Base-by-base conservation (phyloP, 768 basidiomycete genomes). In the Tylopilus vinaceipallidus region DNA sequence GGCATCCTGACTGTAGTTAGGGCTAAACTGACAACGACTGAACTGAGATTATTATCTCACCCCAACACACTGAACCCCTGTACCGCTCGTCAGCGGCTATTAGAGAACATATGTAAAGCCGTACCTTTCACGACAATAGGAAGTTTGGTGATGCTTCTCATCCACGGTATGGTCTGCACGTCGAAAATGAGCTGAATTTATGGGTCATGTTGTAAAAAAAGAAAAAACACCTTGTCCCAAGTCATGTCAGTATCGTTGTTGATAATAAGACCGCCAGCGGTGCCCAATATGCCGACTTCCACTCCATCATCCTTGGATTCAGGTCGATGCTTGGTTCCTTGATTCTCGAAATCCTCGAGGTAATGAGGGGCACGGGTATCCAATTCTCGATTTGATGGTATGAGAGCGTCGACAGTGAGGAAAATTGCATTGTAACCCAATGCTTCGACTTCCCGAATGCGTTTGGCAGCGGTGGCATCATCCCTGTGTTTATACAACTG, bases 401-500 rank as follows among this genome's bases (percentile, higher is more conserved):
- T 81, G n/a, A 90, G 75, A 0, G 91, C 88, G 68, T 98, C 94
- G 3, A 95, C 93, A 2, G 94, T 97, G 47, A 98, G 74, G 65
- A 91, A 91, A 50, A 98, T 88, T 1, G 89, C 92, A 41, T 86
- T 91, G 68, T 88, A 95, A 0, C 91, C 91, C 4, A 89, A 68
- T 26, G 67, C 63, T 50, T 87, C 86, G 19, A 91, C 79, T 42
- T 88, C 82, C 39, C 77, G 75, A 14, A 97, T 77, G 24, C 89
- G 80, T 53, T 77, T 74, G 61, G 82, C 83, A 2, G 91, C 91
- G 30, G 76, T 73, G 13, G 68, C 60, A 49, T 90, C 79, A 60
- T 89, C 75, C 37, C 73, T 72, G 69, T 92, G 82, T 60, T 95
- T 89, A 72, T 98, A 95, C 13, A 97, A 72, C 63, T 91, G 89